Evolutionary conservation across 2,329 filamentous ascomycete species (phyloP).

Genomic region (Fusarium decemcellulare): DNA sequence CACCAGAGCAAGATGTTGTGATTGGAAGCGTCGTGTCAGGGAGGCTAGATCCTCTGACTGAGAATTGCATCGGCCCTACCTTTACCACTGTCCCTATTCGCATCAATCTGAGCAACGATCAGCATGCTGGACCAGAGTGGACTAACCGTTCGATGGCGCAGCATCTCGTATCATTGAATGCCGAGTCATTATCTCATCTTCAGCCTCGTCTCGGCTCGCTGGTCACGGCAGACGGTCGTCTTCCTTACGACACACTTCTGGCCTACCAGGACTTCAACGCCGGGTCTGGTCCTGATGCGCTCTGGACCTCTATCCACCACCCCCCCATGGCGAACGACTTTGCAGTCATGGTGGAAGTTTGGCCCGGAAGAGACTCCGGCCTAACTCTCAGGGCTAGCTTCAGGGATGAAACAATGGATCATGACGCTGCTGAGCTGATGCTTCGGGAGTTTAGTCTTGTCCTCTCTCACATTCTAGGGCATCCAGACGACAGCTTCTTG

Average conservation of each 20-base stretch:
- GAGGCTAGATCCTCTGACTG: slow-evolving; percentile 7
- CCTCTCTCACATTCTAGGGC: neutral
- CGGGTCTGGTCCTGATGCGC: neutral
- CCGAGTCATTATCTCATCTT: slow-evolving; percentile 4
- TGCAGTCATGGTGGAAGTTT: slow-evolving; percentile 14
- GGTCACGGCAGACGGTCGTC: slow-evolving; percentile 5
- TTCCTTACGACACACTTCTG: slow-evolving; percentile 13
- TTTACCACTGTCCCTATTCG: slow-evolving; percentile 12
- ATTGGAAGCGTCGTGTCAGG: slow-evolving; percentile 13
- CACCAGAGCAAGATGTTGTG: slow-evolving; percentile 7
- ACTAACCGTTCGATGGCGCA: slow-evolving; percentile 5
- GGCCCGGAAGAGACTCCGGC: slow-evolving; percentile 5
- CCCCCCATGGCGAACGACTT: slow-evolving; percentile 14
- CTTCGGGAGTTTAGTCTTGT: slow-evolving; percentile 1
- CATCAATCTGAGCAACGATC: neutral
- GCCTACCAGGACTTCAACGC: slow-evolving; percentile 16
- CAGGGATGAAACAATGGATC: slow-evolving; percentile 1
- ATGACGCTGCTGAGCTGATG: slow-evolving; percentile 10
- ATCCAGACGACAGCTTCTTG: slow-evolving; percentile 3
- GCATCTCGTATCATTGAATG: slow-evolving; percentile 3
- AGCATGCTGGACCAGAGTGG: neutral
- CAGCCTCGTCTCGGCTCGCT: slow-evolving; percentile 6
- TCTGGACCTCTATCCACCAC: slow-evolving; percentile 4
- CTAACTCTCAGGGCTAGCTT: slow-evolving; percentile 9
- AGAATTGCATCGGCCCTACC: slow-evolving; percentile 8